Base-by-base conservation (phyloP, 257 asterid species). In the Ilex aquifolium region DNA sequence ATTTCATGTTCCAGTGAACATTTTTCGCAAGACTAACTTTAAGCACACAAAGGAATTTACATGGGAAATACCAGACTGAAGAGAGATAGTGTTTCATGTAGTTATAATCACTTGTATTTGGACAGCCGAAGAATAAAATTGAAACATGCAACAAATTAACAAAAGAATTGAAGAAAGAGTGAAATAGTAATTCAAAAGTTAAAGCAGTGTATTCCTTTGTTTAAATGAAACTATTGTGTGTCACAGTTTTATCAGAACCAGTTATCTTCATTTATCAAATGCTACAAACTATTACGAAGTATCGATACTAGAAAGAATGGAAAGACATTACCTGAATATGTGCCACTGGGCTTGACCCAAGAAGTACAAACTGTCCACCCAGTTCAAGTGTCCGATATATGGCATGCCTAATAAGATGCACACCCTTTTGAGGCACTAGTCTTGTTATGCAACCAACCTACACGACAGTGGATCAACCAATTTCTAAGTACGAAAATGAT, bases 341-440 rank as follows among this genome's bases (percentile, higher is more conserved):
- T 11, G 96, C 72, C 70, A 92, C 94, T 14, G 99, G 97, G 76
- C 99, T 92, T 61, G 99, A 87, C 73, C 99, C 99, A 60, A 92
- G 96, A 73, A 92, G 99, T 70, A 92, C 83, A 27, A 92, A 92
- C 68, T 92, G 99, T 40, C 99, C 99, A 64, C 96, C 99, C 61
- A 89, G 62, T 68, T 92, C 99, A 82, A 92, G 63, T 49, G 96
- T 89, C 73, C 81, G 80, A 69, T 82, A 92, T 69, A 92, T 65
- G 65, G 99, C 97, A 82, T 92, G 94, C 79, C 96, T 80, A 70
- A 92, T 87, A 65, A 92, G 95, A 87, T 92, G 95, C 44, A 89
- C 96, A 54, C 99, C 99, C 71, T 92, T 92, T 73, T 89, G 99
- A 61, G 99, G 96, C 40, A 92, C 99, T 91, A 92, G 77, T 78